These are phyloP conservation scores for Mangifera indica DNA, from an alignment of 345 rosid species.

Conservation along the genomic window DNA sequence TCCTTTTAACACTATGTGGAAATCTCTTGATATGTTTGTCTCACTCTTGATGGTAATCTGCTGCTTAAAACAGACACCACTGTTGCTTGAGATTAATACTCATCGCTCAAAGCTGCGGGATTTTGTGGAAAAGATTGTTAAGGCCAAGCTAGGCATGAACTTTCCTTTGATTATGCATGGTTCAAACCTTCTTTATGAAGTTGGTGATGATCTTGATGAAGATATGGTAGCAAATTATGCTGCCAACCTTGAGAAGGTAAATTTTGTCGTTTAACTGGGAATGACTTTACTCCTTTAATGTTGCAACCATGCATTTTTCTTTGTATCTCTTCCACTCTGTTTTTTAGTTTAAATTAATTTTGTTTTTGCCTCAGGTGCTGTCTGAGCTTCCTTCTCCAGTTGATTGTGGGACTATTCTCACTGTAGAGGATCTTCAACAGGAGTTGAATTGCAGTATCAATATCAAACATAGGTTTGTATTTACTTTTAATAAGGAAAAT, in stretches of 20 bases:
- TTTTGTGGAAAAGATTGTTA: slow-evolving; percentile 88
- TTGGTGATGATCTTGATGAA: slow-evolving; percentile 94
- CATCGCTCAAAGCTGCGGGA: slow-evolving; percentile 74
- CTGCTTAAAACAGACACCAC: slow-evolving; percentile 63
- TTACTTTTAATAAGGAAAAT: neutral
- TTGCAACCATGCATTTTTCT: neutral
- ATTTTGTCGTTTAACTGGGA: neutral
- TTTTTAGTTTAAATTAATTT: slow-evolving; percentile 5
- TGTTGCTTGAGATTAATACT: slow-evolving; percentile 82
- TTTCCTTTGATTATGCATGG: slow-evolving; percentile 85
- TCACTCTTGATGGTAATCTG: slow-evolving; percentile 11
- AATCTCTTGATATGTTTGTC: slow-evolving; percentile 12
- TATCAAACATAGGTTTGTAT: slow-evolving; percentile 82
- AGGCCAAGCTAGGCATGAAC: slow-evolving; percentile 94
- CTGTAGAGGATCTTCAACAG: slow-evolving; percentile 89
- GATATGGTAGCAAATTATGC: slow-evolving; percentile 72
- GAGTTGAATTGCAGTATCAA: slow-evolving; percentile 80
- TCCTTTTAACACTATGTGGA: slow-evolving; percentile 12
- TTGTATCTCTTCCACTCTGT: neutral
- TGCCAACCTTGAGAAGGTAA: slow-evolving; percentile 93
- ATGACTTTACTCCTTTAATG: neutral
- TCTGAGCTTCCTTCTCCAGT: slow-evolving; percentile 80
- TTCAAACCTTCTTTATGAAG: slow-evolving; percentile 81
- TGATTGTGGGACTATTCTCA: slow-evolving; percentile 63
- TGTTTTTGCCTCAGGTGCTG: slow-evolving; percentile 48